Evolutionary conservation across 352 stramenopile genomes (phyloP).

Genomic region (Pythium plurisporium): DNA sequence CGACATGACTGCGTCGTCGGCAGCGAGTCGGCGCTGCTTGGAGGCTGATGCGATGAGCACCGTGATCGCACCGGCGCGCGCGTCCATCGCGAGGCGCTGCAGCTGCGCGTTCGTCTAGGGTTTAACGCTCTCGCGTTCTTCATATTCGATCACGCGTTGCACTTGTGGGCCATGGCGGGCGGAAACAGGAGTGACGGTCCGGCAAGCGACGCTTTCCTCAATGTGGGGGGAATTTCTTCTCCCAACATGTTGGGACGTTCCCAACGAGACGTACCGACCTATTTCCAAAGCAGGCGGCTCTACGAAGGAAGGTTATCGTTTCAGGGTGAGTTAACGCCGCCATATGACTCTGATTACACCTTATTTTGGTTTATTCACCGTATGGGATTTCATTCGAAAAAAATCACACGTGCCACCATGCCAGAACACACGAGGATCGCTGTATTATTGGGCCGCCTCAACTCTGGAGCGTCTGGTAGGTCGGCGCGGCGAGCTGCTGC

Average conservation of each 20-base stretch:
- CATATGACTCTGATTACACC: too few species aligned
- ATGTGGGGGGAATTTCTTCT: background rate
- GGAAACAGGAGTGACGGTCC: conserved; percentile 8
- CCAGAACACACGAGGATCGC: too few species aligned
- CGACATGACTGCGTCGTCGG: too few species aligned
- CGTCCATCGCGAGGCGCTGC: conserved; percentile 19
- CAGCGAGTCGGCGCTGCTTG: background rate
- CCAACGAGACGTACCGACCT: background rate
- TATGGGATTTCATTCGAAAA: background rate
- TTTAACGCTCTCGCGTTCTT: too few species aligned
- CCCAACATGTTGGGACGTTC: background rate
- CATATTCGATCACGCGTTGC: conserved; percentile 2
- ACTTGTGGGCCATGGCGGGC: background rate
- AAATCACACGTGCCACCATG: too few species aligned
- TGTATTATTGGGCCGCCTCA: conserved; percentile 7
- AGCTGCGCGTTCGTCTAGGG: conserved; percentile 22
- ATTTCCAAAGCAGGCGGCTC: too few species aligned
- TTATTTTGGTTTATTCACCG: too few species aligned
- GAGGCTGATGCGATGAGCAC: background rate
- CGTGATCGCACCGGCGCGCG: background rate
- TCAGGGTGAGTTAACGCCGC: too few species aligned
- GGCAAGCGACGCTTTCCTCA: background rate
- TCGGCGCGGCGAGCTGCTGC: conserved; percentile 51
- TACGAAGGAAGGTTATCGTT: too few species aligned
- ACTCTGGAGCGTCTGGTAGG: conserved; percentile 42